Conservation (phyloP, 2,329 filamentous ascomycete species). For the Monilinia fructigena region DNA sequence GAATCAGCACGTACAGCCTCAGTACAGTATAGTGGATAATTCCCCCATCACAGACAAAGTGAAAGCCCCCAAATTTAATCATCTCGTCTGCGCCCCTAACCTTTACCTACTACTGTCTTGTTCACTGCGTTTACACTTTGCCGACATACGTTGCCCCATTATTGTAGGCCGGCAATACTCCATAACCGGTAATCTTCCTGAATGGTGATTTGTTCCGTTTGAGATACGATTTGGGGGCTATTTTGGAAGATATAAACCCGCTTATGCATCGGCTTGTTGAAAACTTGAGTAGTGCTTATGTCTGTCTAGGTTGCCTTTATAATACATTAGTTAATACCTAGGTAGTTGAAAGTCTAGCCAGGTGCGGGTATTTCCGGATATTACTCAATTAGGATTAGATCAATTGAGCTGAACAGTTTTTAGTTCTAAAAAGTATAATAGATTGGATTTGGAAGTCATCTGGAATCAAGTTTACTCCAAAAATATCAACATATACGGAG, state of each 20-base stretch:
- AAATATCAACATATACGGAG: too few relatives aligned
- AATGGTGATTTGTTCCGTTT: background rate
- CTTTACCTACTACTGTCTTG: too few relatives aligned
- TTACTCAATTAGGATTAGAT: background rate
- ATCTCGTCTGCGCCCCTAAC: background rate
- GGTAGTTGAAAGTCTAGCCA: too few relatives aligned
- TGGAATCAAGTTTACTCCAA: too few relatives aligned
- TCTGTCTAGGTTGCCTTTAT: background rate
- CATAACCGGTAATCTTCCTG: background rate
- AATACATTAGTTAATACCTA: background rate
- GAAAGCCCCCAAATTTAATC: slow-evolving; percentile 9
- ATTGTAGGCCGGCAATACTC: background rate
- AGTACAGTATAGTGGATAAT: background rate
- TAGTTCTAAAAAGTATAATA: too few relatives aligned
- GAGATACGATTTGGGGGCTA: background rate
- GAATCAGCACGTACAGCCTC: too few relatives aligned
- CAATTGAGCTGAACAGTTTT: background rate
- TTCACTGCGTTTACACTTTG: too few relatives aligned
- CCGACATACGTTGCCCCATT: background rate
- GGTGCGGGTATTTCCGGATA: background rate
- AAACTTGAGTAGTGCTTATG: background rate
- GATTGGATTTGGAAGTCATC: too few relatives aligned
- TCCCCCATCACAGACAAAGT: background rate
- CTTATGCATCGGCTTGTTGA: too few relatives aligned
- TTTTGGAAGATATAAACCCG: background rate